These are phyloP conservation scores for Tolypocladium paradoxum DNA, from an alignment of 2,329 filamentous ascomycete genomes.

Conservation along the genomic window DNA sequence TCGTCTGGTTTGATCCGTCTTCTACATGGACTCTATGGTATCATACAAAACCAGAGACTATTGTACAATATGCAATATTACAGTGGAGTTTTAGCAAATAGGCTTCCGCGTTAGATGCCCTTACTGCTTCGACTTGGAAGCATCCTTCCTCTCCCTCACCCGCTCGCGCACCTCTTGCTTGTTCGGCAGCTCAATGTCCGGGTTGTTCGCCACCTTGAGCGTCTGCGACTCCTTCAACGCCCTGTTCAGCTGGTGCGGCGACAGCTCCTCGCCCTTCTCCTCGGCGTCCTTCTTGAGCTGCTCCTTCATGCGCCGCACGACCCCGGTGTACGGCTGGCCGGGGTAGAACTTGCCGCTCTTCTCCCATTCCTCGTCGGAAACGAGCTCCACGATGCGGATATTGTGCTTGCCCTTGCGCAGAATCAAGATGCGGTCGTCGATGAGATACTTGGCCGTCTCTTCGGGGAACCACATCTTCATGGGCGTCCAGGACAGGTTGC, in stretches of 20 bases:
- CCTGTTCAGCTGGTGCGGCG: conserved; percentile 15
- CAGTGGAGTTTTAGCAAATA: background rate
- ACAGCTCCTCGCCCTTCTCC: conserved; percentile 15
- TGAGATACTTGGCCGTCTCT: conserved; percentile 49
- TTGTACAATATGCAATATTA: background rate
- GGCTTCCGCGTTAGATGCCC: background rate
- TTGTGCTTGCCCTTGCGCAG: conserved; percentile 55
- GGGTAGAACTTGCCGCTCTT: conserved; percentile 38
- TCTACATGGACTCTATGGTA: background rate
- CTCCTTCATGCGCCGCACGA: conserved; percentile 31
- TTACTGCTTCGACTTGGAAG: background rate
- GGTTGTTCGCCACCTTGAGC: conserved; percentile 27
- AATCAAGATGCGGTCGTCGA: conserved; percentile 48
- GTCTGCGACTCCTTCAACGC: conserved; percentile 15
- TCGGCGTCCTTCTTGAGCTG: conserved; percentile 25
- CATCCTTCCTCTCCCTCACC: conserved; percentile 5
- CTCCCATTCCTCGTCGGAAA: conserved; percentile 44
- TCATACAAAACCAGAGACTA: background rate
- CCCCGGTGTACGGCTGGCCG: conserved; percentile 40
- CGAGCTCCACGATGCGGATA: conserved; percentile 48
- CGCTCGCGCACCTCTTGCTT: conserved; percentile 21
- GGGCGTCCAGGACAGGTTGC: conserved; percentile 48
- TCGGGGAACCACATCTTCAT: conserved; percentile 48
- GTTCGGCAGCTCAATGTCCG: conserved; percentile 27
- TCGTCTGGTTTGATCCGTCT: background rate